phyloP scores from a whole-genome alignment of 2,329 filamentous ascomycete genomes.

The Coleophoma eucalyptorum region DNA sequence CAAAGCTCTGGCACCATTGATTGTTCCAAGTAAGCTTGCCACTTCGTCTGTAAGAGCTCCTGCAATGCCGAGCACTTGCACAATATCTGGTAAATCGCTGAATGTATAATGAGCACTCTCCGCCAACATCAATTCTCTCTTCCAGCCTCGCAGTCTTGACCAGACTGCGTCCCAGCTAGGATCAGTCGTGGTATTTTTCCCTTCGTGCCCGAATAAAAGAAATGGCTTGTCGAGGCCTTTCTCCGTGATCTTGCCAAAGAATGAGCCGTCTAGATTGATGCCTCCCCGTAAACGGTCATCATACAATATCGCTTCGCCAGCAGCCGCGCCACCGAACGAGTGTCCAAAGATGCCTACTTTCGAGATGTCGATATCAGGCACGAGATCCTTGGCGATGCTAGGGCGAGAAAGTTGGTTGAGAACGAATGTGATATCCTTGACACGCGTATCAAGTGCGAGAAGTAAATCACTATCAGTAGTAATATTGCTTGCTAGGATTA shows the following conservation, averaged over 20 bases:
- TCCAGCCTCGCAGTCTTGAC: slow-evolving; percentile 22
- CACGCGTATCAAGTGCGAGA: slow-evolving; percentile 12
- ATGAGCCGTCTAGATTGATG: slow-evolving; percentile 33
- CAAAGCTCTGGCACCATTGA: slow-evolving; percentile 23
- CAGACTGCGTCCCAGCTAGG: slow-evolving; percentile 24
- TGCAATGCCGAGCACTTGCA: slow-evolving; percentile 16
- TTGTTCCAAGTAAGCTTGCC: slow-evolving; percentile 21
- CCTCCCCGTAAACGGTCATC: slow-evolving; percentile 30
- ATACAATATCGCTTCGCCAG: slow-evolving; percentile 25
- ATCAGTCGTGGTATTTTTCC: slow-evolving; percentile 16
- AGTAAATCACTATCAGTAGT: slow-evolving; percentile 7
- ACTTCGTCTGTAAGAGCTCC: slow-evolving; percentile 13
- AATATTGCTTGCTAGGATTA: slow-evolving; percentile 11
- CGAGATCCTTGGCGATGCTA: not conserved
- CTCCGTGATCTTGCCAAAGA: slow-evolving; percentile 23
- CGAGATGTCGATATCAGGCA: slow-evolving; percentile 19
- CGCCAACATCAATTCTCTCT: slow-evolving; percentile 24
- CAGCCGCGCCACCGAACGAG: slow-evolving; percentile 29
- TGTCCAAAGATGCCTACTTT: slow-evolving; percentile 28
- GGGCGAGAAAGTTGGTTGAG: slow-evolving; percentile 14
- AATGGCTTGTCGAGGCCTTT: slow-evolving; percentile 25
- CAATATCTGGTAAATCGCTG: slow-evolving; percentile 24
- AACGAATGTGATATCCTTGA: slow-evolving; percentile 19
- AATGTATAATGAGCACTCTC: slow-evolving; percentile 27
- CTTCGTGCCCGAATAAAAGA: slow-evolving; percentile 21